Evolutionary conservation across 2,329 filamentous ascomycete species (phyloP).

Genomic region (Rutstroemia sp.): DNA sequence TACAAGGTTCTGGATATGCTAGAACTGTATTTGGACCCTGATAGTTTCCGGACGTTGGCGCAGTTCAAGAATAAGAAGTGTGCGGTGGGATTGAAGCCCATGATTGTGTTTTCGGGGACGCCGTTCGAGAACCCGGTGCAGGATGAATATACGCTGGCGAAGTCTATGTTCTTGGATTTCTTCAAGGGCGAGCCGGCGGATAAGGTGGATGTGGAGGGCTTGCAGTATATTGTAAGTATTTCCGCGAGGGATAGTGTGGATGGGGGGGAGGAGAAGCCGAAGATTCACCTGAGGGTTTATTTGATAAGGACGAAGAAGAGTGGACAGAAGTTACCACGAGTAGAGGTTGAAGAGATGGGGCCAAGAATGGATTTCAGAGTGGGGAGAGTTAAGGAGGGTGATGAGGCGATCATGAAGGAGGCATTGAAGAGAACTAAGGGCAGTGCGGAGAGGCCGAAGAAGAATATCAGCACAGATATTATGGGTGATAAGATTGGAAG

Average conservation of each 20-base stretch:
- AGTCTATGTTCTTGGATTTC: conserved; percentile 81
- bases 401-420: conserved; percentile 75
- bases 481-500: conserved; percentile 96
- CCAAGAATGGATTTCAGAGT: conserved; percentile 88
- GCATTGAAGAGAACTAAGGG: conserved; percentile 80
- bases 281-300: conserved; percentile 69
- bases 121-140: conserved; percentile 76
- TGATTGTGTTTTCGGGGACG: conserved; percentile 85
- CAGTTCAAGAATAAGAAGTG: conserved; percentile 74
- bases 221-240: conserved; percentile 85
- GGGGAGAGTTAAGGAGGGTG: conserved; percentile 72
- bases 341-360: conserved; percentile 93
- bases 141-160: conserved; percentile 77
- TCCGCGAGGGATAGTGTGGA: conserved; percentile 58
- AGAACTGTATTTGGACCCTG: conserved; percentile 75
- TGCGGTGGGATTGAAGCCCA: conserved; percentile 75
- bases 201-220: conserved; percentile 87
- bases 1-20: conserved; percentile 92
- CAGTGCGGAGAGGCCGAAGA: conserved; percentile 74
- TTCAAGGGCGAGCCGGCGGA: conserved; percentile 74
- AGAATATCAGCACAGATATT: conserved; percentile 86
- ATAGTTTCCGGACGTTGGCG: conserved; percentile 59
- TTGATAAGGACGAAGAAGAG: conserved; percentile 79
- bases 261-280: conserved; percentile 43
- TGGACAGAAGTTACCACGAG: conserved; percentile 77